phyloP scores from a whole-genome alignment of 169 alveolate genomes.

The Cryptosporidium sp. region DNA sequence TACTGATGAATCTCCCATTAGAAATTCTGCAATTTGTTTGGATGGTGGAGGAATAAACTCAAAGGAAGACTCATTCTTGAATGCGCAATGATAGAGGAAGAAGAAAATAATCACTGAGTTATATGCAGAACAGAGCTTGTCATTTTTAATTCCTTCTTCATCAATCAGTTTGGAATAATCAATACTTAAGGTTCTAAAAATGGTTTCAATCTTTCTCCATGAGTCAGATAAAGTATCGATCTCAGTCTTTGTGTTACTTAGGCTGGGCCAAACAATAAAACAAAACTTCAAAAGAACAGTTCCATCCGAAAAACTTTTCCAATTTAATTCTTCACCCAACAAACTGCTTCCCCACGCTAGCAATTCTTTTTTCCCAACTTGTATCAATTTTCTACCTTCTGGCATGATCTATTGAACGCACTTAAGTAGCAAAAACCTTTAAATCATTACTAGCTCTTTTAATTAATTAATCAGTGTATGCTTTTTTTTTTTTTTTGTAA shows the following conservation, averaged over 20 bases:
- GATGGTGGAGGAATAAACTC: slow-evolving; percentile 69
- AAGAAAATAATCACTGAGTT: slow-evolving; percentile 40
- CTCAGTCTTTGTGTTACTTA: slow-evolving; percentile 26
- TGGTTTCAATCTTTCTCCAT: slow-evolving; percentile 60
- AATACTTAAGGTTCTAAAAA: slow-evolving; percentile 46
- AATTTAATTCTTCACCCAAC: slow-evolving; percentile 28
- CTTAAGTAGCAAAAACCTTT: background rate
- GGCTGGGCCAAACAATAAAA: slow-evolving; percentile 64
- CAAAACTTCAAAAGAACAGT: slow-evolving; percentile 25
- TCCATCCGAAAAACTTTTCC: slow-evolving; percentile 52
- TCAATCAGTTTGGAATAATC: slow-evolving; percentile 45
- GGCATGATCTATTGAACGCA: background rate
- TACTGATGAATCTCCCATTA: slow-evolving; percentile 65
- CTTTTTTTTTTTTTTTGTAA: background rate
- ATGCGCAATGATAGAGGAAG: slow-evolving; percentile 73
- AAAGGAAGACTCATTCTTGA: slow-evolving; percentile 58
- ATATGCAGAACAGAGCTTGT: slow-evolving; percentile 44
- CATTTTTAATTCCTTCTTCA: slow-evolving; percentile 49
- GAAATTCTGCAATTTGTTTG: slow-evolving; percentile 36
- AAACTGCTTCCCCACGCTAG: slow-evolving; percentile 53
- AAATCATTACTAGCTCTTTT: background rate
- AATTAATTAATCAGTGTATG: background rate
- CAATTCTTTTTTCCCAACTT: slow-evolving; percentile 52
- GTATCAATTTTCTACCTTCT: slow-evolving; percentile 42
- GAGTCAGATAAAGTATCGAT: slow-evolving; percentile 21